Evolutionary conservation across 768 basidiomycete genomes (phyloP).

Genomic region (Fibroporia radiculosa): DNA sequence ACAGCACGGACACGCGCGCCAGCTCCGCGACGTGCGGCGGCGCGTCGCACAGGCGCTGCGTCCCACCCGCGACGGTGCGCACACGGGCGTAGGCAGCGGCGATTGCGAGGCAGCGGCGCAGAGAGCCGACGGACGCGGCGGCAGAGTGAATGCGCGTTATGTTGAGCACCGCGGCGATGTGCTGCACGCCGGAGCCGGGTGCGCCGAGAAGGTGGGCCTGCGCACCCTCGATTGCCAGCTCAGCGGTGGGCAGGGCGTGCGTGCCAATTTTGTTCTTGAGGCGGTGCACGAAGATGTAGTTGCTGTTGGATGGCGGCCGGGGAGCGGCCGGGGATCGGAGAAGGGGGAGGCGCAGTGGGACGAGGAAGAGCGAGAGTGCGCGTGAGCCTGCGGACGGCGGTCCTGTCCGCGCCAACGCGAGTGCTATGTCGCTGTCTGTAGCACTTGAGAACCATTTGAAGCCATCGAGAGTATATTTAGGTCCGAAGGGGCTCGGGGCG

Average conservation of each 20-base stretch:
- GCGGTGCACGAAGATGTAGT: constrained; percentile 63
- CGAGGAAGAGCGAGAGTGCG: constrained; percentile 65
- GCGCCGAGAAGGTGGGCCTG: constrained; percentile 58
- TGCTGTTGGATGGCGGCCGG: constrained; percentile 40
- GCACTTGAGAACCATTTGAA: constrained; percentile 86
- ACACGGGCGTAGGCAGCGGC: constrained; percentile 58
- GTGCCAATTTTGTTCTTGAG: constrained; percentile 79
- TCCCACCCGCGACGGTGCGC: constrained; percentile 46
- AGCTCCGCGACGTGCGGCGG: constrained; percentile 61
- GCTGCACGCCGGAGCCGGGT: constrained; percentile 53
- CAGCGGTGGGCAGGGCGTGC: constrained; percentile 65
- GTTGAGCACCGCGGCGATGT: constrained; percentile 64
- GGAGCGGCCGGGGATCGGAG: constrained; percentile 34
- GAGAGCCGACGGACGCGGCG: constrained; percentile 39
- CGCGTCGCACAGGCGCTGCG: constrained; percentile 40
- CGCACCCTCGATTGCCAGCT: constrained; percentile 52
- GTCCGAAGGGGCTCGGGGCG: constrained; percentile 30
- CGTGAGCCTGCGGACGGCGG: constrained; percentile 46
- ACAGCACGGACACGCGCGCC: constrained; percentile 50
- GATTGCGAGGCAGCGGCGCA: constrained; percentile 58
- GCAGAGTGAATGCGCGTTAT: constrained; percentile 71
- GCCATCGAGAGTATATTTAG: constrained; percentile 52
- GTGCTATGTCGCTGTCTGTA: constrained; percentile 64
- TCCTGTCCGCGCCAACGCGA: constrained; percentile 71
- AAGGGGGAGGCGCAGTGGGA: constrained; percentile 53